These are phyloP conservation scores for Neonectria hederae DNA, from an alignment of 2,329 filamentous ascomycete genomes.

Conservation along the genomic window DNA sequence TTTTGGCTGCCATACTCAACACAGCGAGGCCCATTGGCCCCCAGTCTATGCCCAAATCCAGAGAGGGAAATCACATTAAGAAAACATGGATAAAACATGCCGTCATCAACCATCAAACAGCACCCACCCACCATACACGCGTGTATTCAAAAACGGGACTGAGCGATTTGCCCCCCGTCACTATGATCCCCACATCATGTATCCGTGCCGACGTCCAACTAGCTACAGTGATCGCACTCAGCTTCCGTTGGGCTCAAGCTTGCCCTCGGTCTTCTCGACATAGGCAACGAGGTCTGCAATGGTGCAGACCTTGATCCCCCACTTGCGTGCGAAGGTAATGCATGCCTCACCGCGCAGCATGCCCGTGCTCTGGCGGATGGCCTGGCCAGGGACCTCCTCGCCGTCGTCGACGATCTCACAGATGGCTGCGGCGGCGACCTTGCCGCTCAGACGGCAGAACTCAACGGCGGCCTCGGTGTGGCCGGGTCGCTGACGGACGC, in stretches of 20 bases:
- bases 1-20: conserved; percentile 18
- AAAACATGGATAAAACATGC: conserved; percentile 19
- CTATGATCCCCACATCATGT: neutral
- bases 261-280: conserved; percentile 79
- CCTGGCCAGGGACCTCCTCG: conserved; percentile 72
- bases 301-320: conserved; percentile 92
- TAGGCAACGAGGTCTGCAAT: conserved; percentile 89
- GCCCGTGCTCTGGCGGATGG: conserved; percentile 73
- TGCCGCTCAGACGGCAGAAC: conserved; percentile 86
- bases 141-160: conserved; percentile 9
- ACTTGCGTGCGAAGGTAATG: conserved; percentile 85
- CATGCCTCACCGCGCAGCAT: conserved; percentile 95
- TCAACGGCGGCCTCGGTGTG: conserved; percentile 96
- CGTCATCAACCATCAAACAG: conserved; percentile 10
- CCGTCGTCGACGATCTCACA: conserved; percentile 93
- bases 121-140: conserved; percentile 10
- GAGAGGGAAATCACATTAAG: conserved; percentile 7
- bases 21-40: neutral
- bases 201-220: neutral
- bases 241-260: conserved; percentile 54
- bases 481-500: conserved; percentile 80
- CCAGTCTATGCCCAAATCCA: conserved; percentile 21
- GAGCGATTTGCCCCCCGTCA: neutral
- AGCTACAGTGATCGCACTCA: conserved; percentile 45
- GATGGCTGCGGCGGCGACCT: conserved; percentile 81